phyloP scores from a whole-genome alignment of 176 grass and related monocot species.

The Alloteropsis semialata region DNA sequence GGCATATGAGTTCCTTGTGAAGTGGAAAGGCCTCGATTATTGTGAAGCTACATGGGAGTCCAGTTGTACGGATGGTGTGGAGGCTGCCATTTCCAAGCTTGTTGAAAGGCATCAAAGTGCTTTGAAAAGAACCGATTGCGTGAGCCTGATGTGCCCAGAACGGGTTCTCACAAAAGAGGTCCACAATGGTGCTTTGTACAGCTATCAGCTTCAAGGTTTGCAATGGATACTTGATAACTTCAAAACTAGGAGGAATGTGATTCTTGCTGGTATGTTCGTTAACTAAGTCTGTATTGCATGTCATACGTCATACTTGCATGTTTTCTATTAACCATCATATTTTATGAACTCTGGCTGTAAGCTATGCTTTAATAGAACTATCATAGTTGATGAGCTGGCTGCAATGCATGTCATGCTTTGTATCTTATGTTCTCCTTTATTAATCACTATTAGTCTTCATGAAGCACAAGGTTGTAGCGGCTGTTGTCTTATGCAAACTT shows the following conservation, averaged over 20 bases:
- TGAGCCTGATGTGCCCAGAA: constrained; percentile 11
- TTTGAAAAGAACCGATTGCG: constrained; percentile 15
- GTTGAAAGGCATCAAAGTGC: constrained; percentile 46
- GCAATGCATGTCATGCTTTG: not conserved
- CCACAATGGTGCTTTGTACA: constrained; percentile 39
- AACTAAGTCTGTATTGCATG: not conserved
- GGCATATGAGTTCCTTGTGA: constrained; percentile 59
- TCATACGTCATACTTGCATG: not conserved
- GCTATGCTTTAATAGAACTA: not conserved
- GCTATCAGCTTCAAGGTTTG: constrained; percentile 78
- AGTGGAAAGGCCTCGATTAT: constrained; percentile 82
- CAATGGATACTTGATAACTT: constrained; percentile 65
- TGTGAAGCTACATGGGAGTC: constrained; percentile 64
- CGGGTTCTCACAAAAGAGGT: constrained; percentile 8
- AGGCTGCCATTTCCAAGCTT: constrained; percentile 38
- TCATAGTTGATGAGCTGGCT: not conserved
- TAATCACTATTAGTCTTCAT: not conserved
- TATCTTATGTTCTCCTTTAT: not conserved
- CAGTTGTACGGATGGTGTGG: constrained; percentile 36
- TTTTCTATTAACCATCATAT: not conserved
- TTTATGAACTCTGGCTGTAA: not conserved
- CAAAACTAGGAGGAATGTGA: constrained; percentile 51
- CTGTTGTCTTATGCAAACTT: not conserved
- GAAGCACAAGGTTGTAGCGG: no score
- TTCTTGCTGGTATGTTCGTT: constrained; percentile 62